Base-by-base conservation (phyloP, 108 stramenopile species). In the Skeletonema costatum region DNA sequence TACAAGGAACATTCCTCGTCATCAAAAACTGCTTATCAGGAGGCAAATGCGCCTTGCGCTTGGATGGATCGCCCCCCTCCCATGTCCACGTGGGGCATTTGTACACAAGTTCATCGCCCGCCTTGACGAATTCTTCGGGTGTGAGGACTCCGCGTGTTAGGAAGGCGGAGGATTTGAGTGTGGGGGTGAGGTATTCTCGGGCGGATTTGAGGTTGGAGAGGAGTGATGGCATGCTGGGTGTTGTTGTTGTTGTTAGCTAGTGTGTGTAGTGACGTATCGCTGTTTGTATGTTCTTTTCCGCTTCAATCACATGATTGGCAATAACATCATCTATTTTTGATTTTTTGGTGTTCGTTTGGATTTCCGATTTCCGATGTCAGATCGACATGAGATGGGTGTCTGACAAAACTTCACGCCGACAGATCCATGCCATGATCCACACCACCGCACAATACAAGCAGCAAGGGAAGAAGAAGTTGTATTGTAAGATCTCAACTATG, bases 61-160 rank as follows among this genome's bases (percentile, higher is more conserved):
- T 70, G n/a, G 68, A 66, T 0, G 90, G 84, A 42, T 92, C 96
- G 44, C 94, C 94, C 5, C 62, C 33, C 72, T 94, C 92, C 97
- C 96, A 98, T 11, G 76, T 72, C 98, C 98, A 99, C n/a, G 97
- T 94, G 19, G 98, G 98, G 74, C 96, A 97, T 46, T 85, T 85
- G 75, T 85, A 91, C 36, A 98, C 96, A 9, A 99, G 80, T 75
- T 97, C 93, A 74, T 99, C 98, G 7, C 98, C 97, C 17, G 97
- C 97, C 14, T 58, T 59, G 32, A 97, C 90, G 76, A 96, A 97
- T 77, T 99, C 98, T 71, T 97, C 93, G 30, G 98, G 98, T 19
- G 98, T 99, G 60, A 99, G 77, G 10, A 98, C 96, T 8, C 98
- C 98, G 53, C 90, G 87, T 64, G 92, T 88, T 25, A 95, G 69